A percentile compares a stretch with the other conserved stretches of the same genome.
Evolutionary conservation across 192 early-diverging fungal genomes (phyloP).

Genomic region (Neocallimastix lanati): DNA sequence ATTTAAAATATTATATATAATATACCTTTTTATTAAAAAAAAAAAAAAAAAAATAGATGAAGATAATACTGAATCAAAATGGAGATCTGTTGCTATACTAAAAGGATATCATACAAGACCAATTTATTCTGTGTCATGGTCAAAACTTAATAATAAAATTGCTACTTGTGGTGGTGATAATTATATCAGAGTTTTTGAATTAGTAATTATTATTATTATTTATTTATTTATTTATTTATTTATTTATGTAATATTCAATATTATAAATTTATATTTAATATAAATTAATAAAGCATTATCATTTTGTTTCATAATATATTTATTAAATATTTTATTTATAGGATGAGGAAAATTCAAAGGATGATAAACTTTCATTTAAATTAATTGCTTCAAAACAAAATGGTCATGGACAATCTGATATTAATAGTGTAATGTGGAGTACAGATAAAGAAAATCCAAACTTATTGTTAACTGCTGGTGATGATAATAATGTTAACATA

Average conservation of each 20-base stretch:
- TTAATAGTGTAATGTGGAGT: conserved; percentile 82
- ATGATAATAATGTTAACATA: conserved; percentile 70
- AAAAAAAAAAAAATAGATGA: conserved; percentile 3
- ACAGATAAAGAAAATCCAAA: conserved; percentile 36
- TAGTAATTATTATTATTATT: too few species aligned
- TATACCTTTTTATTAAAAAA: too few species aligned
- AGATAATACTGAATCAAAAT: conserved; percentile 39
- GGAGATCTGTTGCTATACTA: conserved; percentile 47
- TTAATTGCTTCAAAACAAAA: background rate
- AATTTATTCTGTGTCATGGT: conserved; percentile 89
- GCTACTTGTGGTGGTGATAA: conserved; percentile 78
- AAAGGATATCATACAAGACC: conserved; percentile 60
- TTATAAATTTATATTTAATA: too few species aligned
- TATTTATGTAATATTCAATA: too few species aligned
- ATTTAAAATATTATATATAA: too few species aligned
- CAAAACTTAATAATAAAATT: conserved; percentile 43
- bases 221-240: too few species aligned
- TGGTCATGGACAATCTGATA: conserved; percentile 75
- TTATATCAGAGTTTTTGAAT: conserved; percentile 41
- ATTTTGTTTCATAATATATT: too few species aligned
- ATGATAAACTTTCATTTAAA: background rate
- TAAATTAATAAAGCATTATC: too few species aligned
- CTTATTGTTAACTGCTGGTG: conserved; percentile 73
- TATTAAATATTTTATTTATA: background rate
- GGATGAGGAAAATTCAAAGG: background rate